phyloP scores from a whole-genome alignment of 192 early-diverging fungal genomes.

The Dimargaris verticillata region DNA sequence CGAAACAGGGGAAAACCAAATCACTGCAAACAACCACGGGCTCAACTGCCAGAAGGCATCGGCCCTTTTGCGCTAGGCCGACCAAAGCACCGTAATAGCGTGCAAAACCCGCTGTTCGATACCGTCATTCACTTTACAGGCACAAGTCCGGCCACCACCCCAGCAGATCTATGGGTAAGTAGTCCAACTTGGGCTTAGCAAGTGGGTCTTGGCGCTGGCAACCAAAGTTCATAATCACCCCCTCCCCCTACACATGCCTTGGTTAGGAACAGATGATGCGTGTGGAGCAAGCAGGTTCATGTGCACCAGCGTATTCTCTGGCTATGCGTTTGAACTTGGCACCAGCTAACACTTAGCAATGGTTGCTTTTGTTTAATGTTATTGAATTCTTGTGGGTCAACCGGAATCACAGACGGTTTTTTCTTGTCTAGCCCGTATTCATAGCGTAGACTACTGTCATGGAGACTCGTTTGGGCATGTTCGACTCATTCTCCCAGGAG shows the following conservation, averaged over 20 bases:
- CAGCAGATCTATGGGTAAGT: constrained; percentile 3
- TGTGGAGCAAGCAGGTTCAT: background rate
- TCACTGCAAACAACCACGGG: too few species aligned
- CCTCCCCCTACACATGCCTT: too few species aligned
- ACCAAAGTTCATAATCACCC: too few species aligned
- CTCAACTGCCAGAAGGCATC: too few species aligned
- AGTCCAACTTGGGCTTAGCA: background rate
- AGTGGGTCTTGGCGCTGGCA: too few species aligned
- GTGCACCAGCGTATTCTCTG: background rate
- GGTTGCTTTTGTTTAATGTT: background rate
- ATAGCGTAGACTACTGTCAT: background rate
- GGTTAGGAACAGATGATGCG: background rate
- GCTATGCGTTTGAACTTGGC: background rate
- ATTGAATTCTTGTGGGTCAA: background rate
- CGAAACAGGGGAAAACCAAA: too few species aligned
- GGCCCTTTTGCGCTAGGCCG: too few species aligned
- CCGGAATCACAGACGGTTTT: background rate
- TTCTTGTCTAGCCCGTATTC: background rate
- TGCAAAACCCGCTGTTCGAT: background rate
- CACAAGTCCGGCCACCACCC: background rate
- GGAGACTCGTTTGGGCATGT: background rate
- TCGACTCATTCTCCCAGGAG: background rate
- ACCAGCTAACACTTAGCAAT: background rate
- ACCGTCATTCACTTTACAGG: background rate
- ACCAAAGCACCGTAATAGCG: background rate